Evolutionary conservation across 2,329 filamentous ascomycete genomes (phyloP), one percentile per base, ranked within the genome.

Genomic region (Botrytis porri): DNA sequence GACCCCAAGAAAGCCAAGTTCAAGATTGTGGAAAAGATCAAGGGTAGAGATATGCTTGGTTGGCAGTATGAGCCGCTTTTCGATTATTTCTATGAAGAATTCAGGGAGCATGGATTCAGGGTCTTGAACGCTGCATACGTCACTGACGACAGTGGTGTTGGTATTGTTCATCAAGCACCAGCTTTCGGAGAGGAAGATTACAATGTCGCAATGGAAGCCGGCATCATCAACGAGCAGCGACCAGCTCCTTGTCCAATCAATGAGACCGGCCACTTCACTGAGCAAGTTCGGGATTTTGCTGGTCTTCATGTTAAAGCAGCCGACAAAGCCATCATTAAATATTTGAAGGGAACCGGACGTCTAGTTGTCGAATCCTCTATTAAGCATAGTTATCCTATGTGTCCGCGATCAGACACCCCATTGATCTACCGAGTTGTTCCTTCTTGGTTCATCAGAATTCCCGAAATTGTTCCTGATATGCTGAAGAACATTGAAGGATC

Each of bases 121-220:
- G 92, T 98, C 7, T 81, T 97, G 76, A 94, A 93, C 77, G 95
- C 92, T 54, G 89, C 87, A 10, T 98, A 98, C 80, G 95, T 98
- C 73, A 96, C 93, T 39, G 90, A 92, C 43, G 94, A 96, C 74
- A 94, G 93, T 79, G 95, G 95, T 89, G 93, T 94, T 48, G 95
- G 95, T 80, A 92, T 98, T 75, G 95, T 98, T 62, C 95, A 98
- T 82, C 94, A 98, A 82, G 88, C 95, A 7, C 95, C 95, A 3
- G 94, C 94, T 1, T 98, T 95, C 80, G 95, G 95, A 88, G 93
- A 98, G 83, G 95, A 98, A 76, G 95, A 98, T 90, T 98, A 97
- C 85, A 91, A 91, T 77, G 89, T 96, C 74, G 93, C 92, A 14
- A 82, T 94, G 74, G 90, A 91, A 73, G 86, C 89, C 63, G 95